Conservation (phyloP, 495 filamentous ascomycete species). For the Sordaria brevicollis region DNA sequence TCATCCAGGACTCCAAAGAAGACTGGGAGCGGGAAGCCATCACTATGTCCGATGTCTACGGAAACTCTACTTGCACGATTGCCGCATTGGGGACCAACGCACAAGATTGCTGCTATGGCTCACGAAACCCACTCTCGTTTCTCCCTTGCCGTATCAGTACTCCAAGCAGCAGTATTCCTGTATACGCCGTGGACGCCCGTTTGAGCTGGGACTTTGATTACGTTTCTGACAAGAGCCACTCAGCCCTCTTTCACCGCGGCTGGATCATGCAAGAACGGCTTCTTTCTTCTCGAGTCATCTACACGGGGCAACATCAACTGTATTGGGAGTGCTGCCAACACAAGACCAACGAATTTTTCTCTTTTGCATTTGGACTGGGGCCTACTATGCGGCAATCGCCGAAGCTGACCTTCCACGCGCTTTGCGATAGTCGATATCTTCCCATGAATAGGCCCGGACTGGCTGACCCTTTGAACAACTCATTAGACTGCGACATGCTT, state of each 20-base stretch:
- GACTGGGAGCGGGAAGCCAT: not conserved
- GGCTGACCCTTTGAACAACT: too few species aligned
- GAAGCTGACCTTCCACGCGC: not conserved
- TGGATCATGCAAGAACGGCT: not conserved
- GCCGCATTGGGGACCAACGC: not conserved
- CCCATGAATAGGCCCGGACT: too few species aligned
- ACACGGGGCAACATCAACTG: not conserved
- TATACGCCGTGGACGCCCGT: not conserved
- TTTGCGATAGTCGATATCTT: not conserved
- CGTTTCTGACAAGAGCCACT: not conserved
- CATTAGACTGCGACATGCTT: not conserved
- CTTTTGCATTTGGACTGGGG: not conserved
- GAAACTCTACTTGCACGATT: not conserved
- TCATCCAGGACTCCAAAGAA: slow-evolving; percentile 12
- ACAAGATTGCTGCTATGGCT: not conserved
- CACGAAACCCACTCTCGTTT: not conserved
- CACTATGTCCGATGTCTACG: not conserved
- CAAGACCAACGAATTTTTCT: not conserved
- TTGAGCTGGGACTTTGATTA: not conserved
- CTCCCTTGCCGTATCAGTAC: not conserved
- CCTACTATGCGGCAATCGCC: not conserved
- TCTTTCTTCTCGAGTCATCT: not conserved
- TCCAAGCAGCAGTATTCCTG: not conserved
- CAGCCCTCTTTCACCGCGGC: not conserved
- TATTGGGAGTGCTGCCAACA: not conserved